These are phyloP conservation scores for Lodderomyces metapsilosis DNA, from an alignment of 1,139 yeast species.

Conservation along the genomic window DNA sequence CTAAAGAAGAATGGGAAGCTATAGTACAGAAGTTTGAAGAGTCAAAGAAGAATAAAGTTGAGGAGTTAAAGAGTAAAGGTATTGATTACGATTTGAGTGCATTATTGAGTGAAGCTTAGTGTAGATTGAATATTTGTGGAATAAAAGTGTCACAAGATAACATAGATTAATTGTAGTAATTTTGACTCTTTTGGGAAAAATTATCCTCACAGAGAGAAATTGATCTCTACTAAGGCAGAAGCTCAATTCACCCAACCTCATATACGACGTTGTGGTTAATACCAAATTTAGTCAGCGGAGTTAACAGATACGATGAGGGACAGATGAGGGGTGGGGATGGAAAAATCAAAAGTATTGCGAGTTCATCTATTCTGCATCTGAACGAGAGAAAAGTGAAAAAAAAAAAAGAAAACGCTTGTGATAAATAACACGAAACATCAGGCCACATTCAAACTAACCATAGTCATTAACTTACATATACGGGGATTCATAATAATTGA, in stretches of 20 bases:
- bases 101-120: conserved; percentile 10
- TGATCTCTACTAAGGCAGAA: no score
- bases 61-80: conserved; percentile 52
- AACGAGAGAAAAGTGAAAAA: neutral
- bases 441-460: no score
- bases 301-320: neutral
- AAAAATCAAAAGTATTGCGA: neutral
- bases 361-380: no score
- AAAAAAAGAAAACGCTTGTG: no score
- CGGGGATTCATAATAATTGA: no score
- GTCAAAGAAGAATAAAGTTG: conserved; percentile 42
- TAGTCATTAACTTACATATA: no score
- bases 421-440: no score
- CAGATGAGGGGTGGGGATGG: neutral
- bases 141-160: neutral
- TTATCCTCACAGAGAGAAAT: neutral
- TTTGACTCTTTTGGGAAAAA: neutral
- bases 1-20: conserved; percentile 59
- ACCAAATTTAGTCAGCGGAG: neutral
- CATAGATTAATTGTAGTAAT: conserved; percentile 1
- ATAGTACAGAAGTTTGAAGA: conserved; percentile 44
- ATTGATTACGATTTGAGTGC: conserved; percentile 41
- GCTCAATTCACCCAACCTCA: neutral
- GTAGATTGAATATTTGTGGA: neutral
- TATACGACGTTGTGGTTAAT: neutral